phyloP scores from a whole-genome alignment of 176 grass and related monocot species.

The Hsuehochloa calcarea region DNA sequence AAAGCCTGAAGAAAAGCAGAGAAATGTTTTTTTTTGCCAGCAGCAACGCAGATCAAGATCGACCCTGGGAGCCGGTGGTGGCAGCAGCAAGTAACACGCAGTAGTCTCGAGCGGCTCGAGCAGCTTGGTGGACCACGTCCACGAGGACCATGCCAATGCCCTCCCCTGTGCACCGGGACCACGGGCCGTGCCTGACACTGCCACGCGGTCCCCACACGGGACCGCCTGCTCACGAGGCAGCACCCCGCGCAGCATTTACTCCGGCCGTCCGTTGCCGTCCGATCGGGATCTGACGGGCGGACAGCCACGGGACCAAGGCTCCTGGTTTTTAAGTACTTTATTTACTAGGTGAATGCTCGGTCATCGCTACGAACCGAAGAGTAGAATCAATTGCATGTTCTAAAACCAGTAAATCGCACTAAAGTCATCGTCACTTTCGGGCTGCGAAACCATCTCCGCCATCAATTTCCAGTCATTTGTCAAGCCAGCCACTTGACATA shows the following conservation, averaged over 20 bases:
- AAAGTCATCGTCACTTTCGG: too few relatives aligned
- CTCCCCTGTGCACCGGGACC: not conserved
- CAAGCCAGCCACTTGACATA: too few relatives aligned
- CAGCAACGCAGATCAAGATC: constrained; percentile 36
- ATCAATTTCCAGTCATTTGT: too few relatives aligned
- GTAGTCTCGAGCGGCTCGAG: not conserved
- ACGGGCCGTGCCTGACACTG: constrained; percentile 3
- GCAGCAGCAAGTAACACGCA: not conserved
- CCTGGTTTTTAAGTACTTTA: constrained; percentile 24
- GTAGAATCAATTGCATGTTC: too few relatives aligned
- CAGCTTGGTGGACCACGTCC: constrained; percentile 29
- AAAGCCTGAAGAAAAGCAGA: constrained; percentile 32
- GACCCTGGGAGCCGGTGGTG: constrained; percentile 34
- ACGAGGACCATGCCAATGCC: constrained; percentile 21
- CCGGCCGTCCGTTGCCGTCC: not conserved
- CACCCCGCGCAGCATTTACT: constrained; percentile 33
- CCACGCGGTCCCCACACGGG: constrained; percentile 20
- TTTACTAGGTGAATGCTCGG: not conserved
- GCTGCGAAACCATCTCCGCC: too few relatives aligned
- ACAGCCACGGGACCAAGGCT: not conserved
- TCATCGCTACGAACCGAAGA: too few relatives aligned
- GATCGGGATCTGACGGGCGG: not conserved
- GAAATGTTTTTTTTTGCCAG: constrained; percentile 2
- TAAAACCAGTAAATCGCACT: too few relatives aligned
- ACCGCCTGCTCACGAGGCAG: constrained; percentile 28